A percentile compares a stretch with the other conserved stretches of the same genome.
Evolutionary conservation across 73 alveolate genomes (phyloP).

Genomic region (Blepharisma japonicum): DNA sequence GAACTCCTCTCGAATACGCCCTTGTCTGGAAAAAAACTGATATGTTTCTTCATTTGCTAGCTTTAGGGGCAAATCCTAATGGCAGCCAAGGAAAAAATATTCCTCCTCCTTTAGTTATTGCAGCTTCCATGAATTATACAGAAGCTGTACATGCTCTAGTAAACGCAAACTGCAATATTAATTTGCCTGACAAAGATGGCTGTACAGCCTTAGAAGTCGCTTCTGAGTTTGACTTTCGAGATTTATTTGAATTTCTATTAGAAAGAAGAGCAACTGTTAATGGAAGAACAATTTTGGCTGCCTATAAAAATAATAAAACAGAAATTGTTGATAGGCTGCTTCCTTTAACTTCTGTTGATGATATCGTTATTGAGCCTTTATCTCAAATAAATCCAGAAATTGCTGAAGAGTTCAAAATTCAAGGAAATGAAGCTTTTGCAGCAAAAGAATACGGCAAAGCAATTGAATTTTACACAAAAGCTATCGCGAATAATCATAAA

Average conservation of each 20-base stretch:
- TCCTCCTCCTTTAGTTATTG: slow-evolving; percentile 23
- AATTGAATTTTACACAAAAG: slow-evolving; percentile 1
- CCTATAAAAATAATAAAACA: neutral
- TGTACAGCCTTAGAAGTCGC: slow-evolving; percentile 20
- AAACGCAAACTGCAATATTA: neutral
- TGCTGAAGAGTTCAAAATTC: slow-evolving; percentile 9
- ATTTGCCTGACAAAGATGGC: neutral
- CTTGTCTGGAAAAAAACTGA: slow-evolving; percentile 21
- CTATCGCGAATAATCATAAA: neutral
- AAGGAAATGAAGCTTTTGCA: slow-evolving; percentile 22
- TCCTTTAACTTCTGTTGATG: neutral
- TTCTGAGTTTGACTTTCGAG: neutral
- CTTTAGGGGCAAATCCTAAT: slow-evolving; percentile 15
- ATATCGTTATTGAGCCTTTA: neutral
- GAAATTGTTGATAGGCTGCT: neutral
- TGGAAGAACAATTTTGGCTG: slow-evolving; percentile 6
- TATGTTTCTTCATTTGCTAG: neutral
- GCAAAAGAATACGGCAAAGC: neutral
- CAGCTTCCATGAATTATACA: slow-evolving; percentile 1
- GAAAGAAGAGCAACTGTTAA: neutral
- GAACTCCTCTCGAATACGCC: slow-evolving; percentile 21
- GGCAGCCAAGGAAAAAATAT: slow-evolving; percentile 3
- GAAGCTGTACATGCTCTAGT: neutral
- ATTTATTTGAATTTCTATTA: neutral
- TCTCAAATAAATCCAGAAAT: neutral